phyloP scores from a whole-genome alignment of 371 early-diverging fungal species.

The Apophysomyces sp. region DNA sequence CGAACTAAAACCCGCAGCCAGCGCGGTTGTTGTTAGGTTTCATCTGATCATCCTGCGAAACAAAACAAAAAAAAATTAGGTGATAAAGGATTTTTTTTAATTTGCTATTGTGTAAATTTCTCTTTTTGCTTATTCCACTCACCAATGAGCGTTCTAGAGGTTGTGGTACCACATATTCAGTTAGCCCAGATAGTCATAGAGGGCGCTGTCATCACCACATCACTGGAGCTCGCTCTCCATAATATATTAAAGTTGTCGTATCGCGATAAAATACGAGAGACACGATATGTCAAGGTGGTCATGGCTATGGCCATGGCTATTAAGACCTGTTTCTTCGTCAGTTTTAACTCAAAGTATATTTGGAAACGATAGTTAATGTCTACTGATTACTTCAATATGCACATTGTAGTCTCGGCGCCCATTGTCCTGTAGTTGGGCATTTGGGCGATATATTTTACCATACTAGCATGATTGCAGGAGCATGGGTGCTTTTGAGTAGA shows the following conservation, averaged over 20 bases:
- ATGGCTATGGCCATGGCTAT: constrained; percentile 6
- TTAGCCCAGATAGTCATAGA: not conserved
- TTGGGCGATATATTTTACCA: constrained; percentile 38
- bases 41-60: not conserved
- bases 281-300: constrained; percentile 5
- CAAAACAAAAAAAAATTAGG: not conserved
- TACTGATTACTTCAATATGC: not conserved
- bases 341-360: not conserved
- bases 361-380: not conserved
- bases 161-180: not conserved
- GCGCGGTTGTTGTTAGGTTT: not conserved
- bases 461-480: constrained; percentile 32
- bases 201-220: constrained; percentile 1
- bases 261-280: not conserved
- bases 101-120: not conserved
- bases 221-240: constrained; percentile 4
- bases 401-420: not conserved
- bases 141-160: not conserved
- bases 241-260: not conserved
- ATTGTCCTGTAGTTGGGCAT: constrained; percentile 19
- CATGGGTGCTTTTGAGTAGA: constrained; percentile 24
- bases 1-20: no score
- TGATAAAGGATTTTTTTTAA: not conserved
- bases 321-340: constrained; percentile 2
- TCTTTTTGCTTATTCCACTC: not conserved